These are phyloP conservation scores for Royoungia palumana DNA, from an alignment of 768 basidiomycete species.

Conservation along the genomic window DNA sequence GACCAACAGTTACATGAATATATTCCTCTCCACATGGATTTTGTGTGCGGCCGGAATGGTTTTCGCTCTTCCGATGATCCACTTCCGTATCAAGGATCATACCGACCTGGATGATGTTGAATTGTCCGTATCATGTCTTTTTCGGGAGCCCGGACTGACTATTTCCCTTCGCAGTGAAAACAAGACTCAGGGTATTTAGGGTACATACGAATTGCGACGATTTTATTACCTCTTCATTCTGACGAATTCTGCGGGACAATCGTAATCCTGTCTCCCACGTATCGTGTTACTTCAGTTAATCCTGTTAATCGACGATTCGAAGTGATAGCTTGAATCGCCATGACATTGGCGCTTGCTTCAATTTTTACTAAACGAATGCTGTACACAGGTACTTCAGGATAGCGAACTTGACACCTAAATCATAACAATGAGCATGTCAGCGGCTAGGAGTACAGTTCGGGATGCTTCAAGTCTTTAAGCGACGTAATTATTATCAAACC, in stretches of 20 bases:
- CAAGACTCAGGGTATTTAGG: not conserved
- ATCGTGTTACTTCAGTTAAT: not conserved
- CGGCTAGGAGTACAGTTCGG: too few species aligned
- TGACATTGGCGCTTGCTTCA: too few species aligned
- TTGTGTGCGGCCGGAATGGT: slow-evolving; percentile 61
- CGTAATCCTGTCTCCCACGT: not conserved
- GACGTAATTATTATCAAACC: too few species aligned
- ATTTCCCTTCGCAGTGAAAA: slow-evolving; percentile 10
- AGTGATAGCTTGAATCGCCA: too few species aligned
- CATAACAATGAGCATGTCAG: too few species aligned
- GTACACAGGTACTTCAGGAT: too few species aligned
- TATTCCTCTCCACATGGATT: slow-evolving; percentile 74
- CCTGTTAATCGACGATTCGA: not conserved
- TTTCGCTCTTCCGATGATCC: slow-evolving; percentile 72
- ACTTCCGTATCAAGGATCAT: slow-evolving; percentile 63
- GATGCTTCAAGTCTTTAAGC: too few species aligned
- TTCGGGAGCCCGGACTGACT: slow-evolving; percentile 1
- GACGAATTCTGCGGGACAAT: not conserved
- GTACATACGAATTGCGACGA: not conserved
- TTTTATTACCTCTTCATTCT: too few species aligned
- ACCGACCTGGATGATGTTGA: slow-evolving; percentile 51
- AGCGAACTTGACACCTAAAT: not conserved
- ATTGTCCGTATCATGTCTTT: slow-evolving; percentile 34
- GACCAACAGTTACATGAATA: slow-evolving; percentile 52
- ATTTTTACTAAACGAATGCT: too few species aligned